Conservation (phyloP, 1,139 yeast genomes). For the Pichia sp. region DNA sequence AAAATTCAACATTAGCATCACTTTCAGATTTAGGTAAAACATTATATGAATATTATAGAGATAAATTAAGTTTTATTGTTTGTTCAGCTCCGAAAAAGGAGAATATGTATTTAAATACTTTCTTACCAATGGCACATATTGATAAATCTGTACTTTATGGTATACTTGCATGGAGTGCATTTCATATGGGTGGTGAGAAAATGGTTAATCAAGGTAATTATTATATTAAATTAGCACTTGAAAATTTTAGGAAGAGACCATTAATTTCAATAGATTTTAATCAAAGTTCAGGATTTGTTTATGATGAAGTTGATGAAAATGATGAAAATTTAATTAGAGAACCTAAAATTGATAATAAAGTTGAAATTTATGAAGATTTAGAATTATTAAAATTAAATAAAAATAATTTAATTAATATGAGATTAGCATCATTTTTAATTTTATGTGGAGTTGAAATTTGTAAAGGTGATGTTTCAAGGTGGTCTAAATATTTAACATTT, state of each 20-base stretch:
- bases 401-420: constrained; percentile 31
- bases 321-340: constrained; percentile 19
- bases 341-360: constrained; percentile 4
- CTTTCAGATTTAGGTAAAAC: constrained; percentile 39
- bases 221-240: constrained; percentile 41
- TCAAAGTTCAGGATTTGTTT: constrained; percentile 13
- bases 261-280: constrained; percentile 19
- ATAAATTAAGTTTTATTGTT: constrained; percentile 48
- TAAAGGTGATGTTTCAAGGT: constrained; percentile 64
- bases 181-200: constrained; percentile 43
- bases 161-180: constrained; percentile 73
- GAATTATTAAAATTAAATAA: constrained; percentile 13
- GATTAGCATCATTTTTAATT: constrained; percentile 59
- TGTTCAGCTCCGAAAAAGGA: constrained; percentile 61
- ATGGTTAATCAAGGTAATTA: constrained; percentile 36
- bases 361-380: constrained; percentile 6
- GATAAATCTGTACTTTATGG: constrained; percentile 64
- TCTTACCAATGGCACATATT: constrained; percentile 67
- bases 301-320: constrained; percentile 17
- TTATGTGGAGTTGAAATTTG: constrained; percentile 69
- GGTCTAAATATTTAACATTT: constrained; percentile 56
- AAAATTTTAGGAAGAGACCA: constrained; percentile 34
- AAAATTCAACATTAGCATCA: constrained; percentile 22
- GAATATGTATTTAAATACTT: constrained; percentile 65
- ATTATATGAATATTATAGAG: constrained; percentile 60